Percentiles rank a stretch among this genome's conserved stretches.
These are phyloP conservation scores for Pleurotus ostreatus DNA, from an alignment of 768 basidiomycete species.

Conservation along the genomic window DNA sequence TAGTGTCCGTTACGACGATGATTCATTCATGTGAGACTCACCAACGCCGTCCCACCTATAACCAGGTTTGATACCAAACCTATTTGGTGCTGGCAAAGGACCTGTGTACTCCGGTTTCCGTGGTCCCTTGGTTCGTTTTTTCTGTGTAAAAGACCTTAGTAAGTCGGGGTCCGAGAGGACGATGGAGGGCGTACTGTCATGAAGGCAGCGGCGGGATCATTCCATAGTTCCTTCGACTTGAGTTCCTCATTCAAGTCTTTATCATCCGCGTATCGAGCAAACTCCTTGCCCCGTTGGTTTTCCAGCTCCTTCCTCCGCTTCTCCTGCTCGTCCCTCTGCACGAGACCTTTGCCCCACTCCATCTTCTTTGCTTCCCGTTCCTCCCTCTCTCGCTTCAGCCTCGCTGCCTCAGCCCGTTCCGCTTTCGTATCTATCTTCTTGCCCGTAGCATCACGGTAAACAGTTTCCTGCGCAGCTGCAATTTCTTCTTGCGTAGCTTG, in stretches of 20 bases:
- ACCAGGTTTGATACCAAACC: conserved; percentile 93
- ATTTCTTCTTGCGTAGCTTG: conserved; percentile 48
- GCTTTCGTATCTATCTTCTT: conserved; percentile 86
- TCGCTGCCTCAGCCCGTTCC: conserved; percentile 79
- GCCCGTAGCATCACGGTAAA: conserved; percentile 90
- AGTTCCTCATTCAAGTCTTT: conserved; percentile 79
- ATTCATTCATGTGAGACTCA: conserved; percentile 28
- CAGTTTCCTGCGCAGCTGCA: conserved; percentile 76
- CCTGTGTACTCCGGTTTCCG: conserved; percentile 83
- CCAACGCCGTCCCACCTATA: conserved; percentile 99
- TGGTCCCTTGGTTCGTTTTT: conserved; percentile 71
- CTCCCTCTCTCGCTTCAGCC: conserved; percentile 74
- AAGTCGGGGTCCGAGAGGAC: neutral
- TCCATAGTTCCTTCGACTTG: conserved; percentile 83
- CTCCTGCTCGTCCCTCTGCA: conserved; percentile 81
- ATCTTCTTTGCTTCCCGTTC: conserved; percentile 88
- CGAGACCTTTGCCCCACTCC: conserved; percentile 97
- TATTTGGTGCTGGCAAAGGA: conserved; percentile 88
- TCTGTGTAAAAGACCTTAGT: conserved; percentile 36
- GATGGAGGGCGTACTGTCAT: conserved; percentile 57
- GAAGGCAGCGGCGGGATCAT: conserved; percentile 97
- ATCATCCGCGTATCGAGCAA: conserved; percentile 83
- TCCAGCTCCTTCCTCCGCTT: conserved; percentile 61
- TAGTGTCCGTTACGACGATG: neutral
- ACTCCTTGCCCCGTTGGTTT: conserved; percentile 57